Percentiles rank a stretch among this genome's conserved stretches.
These are phyloP conservation scores for Priceomyces fermenticarens DNA, from an alignment of 805 yeast species.

Conservation along the genomic window DNA sequence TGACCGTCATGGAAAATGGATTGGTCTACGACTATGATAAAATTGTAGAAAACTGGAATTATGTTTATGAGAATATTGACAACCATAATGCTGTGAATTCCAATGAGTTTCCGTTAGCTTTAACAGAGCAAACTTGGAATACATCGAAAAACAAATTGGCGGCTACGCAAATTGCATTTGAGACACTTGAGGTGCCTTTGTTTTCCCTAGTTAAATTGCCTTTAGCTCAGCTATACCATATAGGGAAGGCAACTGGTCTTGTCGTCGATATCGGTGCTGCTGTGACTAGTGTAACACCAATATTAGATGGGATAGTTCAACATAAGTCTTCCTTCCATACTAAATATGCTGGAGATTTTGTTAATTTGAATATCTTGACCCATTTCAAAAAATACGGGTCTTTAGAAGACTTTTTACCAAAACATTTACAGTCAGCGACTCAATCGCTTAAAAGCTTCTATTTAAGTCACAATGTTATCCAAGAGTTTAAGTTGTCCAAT, in stretches of 20 bases:
- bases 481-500: constrained; percentile 31
- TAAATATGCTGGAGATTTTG: constrained; percentile 81
- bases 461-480: constrained; percentile 31
- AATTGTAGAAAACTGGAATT: constrained; percentile 63
- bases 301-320: constrained; percentile 70
- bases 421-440: constrained; percentile 11
- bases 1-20: constrained; percentile 63
- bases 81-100: constrained; percentile 42
- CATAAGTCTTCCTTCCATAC: constrained; percentile 63
- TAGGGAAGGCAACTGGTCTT: constrained; percentile 73
- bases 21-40: constrained; percentile 71
- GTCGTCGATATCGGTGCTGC: constrained; percentile 79
- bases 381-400: constrained; percentile 33
- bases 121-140: constrained; percentile 71
- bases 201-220: constrained; percentile 76
- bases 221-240: constrained; percentile 71
- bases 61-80: constrained; percentile 53
- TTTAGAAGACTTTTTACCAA: constrained; percentile 16
- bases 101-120: constrained; percentile 62
- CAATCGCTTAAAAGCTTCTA: constrained; percentile 36
- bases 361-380: constrained; percentile 60
- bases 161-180: constrained; percentile 72
- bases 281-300: constrained; percentile 69
- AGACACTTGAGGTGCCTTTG: constrained; percentile 68
- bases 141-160: constrained; percentile 53